phyloP scores from a whole-genome alignment of 73 alveolate genomes.

The Uronychia binucleata region DNA sequence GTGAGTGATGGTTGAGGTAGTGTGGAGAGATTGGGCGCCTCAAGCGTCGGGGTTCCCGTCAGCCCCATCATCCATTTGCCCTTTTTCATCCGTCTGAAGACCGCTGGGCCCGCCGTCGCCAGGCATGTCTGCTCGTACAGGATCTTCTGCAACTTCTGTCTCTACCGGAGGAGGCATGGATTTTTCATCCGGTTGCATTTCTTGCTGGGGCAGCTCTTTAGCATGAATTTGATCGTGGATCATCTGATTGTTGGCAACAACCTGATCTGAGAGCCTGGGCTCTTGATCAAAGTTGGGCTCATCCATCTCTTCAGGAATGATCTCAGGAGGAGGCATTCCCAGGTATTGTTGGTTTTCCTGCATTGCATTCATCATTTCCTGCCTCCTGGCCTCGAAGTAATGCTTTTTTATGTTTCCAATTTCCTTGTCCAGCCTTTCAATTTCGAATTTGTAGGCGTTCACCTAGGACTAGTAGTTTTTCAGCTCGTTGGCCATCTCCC shows the following conservation, averaged over 20 bases:
- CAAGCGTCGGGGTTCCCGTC: not conserved
- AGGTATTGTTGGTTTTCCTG: constrained; percentile 8
- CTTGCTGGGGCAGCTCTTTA: not conserved
- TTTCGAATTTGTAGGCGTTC: constrained; percentile 82
- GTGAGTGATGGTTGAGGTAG: no score
- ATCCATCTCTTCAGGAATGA: not conserved
- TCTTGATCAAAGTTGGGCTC: not conserved
- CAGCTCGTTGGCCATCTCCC: constrained; percentile 89
- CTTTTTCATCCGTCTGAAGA: not conserved
- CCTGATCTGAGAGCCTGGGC: constrained; percentile 1
- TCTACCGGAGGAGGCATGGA: not conserved
- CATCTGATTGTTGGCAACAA: not conserved
- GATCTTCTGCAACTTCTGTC: constrained; percentile 20
- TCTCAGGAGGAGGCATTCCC: not conserved
- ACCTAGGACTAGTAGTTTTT: constrained; percentile 88
- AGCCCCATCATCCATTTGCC: not conserved
- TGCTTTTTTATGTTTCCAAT: constrained; percentile 65
- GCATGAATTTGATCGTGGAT: not conserved
- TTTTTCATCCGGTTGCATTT: not conserved
- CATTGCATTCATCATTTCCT: constrained; percentile 33
- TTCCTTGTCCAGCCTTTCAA: constrained; percentile 77
- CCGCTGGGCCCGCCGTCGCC: constrained; percentile 2
- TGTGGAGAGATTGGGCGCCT: no score
- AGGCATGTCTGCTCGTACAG: constrained; percentile 3
- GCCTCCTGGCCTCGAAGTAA: constrained; percentile 73